Evolutionary conservation across 106 monocot species (phyloP), one percentile per base, ranked within the genome.

Genomic region (Acorus gramineus): DNA sequence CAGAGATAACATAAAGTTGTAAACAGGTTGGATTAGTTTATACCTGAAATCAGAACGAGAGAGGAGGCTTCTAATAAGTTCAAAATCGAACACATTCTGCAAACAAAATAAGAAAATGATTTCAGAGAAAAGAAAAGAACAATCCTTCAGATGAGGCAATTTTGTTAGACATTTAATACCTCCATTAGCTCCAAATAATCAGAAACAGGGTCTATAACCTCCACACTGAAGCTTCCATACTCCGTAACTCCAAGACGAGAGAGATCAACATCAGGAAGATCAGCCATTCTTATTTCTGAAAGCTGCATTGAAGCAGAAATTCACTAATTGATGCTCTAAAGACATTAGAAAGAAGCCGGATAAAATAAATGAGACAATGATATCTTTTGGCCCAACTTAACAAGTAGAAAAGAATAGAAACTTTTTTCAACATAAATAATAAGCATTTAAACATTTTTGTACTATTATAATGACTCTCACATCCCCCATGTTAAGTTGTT

Each of bases 161-260:
- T 55, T 10, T 58, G 49, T n/a, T 46, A 46, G n/a, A 46, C 2
- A 9, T 10, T 4, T 42, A 4, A 45, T 76, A 98, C 98, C 98
- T 98, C 91, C 83, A 98, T 81, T 77, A 98, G 67, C 47, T 98
- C 92, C 66, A 92, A 69, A 78, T 98, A 98, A 57, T 92, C 98
- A 53, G 83, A 75, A 77, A 92, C 98, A 63, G 98, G 88, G 53
- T 98, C 98, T 52, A 89, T 65, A 55, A 98, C 98, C 71, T 98
- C 98, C 42, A 98, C 77, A 14, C 47, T 73, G 64, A 98, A 98
- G 56, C 71, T 84, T 13, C 85, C 88, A 76, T 73, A 86, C 52
- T 58, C 80, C 51, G 78, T 67, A 52, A 79, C 75, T 62, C 88
- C 92, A 14, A 89, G 14, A 47, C 54, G 49, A 57, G 98, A 81